phyloP scores from a whole-genome alignment of 1,284 basidiomycete species.

The Pyrrhoderma noxium region DNA sequence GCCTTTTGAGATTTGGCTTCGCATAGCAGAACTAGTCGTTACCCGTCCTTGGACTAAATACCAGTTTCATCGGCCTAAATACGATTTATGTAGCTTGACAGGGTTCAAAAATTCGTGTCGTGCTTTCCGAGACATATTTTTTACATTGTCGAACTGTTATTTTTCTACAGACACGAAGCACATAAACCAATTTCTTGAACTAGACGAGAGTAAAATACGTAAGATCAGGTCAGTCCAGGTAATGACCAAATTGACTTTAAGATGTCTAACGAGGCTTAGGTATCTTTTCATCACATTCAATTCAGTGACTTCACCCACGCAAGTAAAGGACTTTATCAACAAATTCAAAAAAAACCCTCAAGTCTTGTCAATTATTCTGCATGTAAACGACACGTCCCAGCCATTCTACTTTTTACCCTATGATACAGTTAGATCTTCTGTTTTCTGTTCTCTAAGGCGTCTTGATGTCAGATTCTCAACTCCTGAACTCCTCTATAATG shows the following conservation, averaged over 20 bases:
- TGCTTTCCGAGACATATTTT: slow-evolving; percentile 2
- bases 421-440: too few species aligned
- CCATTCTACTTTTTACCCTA: too few species aligned
- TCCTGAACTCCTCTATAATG: too few species aligned
- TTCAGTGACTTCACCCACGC: neutral
- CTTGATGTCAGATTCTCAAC: too few species aligned
- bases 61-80: neutral
- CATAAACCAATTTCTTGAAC: neutral
- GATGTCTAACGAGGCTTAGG: neutral
- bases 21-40: neutral
- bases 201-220: neutral
- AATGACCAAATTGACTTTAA: neutral
- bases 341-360: too few species aligned
- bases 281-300: neutral
- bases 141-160: neutral
- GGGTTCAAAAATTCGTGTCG: slow-evolving; percentile 6
- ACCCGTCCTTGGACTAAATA: neutral
- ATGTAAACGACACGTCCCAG: too few species aligned
- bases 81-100: neutral
- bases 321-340: neutral
- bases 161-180: neutral
- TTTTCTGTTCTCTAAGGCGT: too few species aligned
- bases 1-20: slow-evolving; percentile 6
- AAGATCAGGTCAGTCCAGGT: neutral
- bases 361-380: too few species aligned